Conservation (phyloP, 1,139 yeast genomes). For the Casaregolazyma suthepensis region DNA sequence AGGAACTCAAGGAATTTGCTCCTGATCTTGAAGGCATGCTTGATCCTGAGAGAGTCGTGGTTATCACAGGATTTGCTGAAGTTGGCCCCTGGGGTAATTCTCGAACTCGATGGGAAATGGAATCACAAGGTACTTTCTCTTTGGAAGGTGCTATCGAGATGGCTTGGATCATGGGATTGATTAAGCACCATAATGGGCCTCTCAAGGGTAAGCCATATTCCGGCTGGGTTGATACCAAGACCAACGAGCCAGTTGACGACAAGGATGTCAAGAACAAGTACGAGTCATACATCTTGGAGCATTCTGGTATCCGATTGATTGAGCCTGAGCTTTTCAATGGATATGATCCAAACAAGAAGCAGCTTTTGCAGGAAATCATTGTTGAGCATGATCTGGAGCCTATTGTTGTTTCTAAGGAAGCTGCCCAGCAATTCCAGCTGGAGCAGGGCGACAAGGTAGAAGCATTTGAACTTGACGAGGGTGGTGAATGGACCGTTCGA, state of each 20-base stretch:
- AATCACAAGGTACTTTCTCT: conserved; percentile 91
- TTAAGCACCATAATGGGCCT: conserved; percentile 88
- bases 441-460: conserved; percentile 95
- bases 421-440: conserved; percentile 88
- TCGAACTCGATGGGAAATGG: conserved; percentile 99
- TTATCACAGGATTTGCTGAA: conserved; percentile 95
- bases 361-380: conserved; percentile 88
- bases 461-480: conserved; percentile 77
- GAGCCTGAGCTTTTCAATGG: conserved; percentile 94
- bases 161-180: conserved; percentile 99
- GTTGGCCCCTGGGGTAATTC: conserved; percentile 99
- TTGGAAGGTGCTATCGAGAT: conserved; percentile 97
- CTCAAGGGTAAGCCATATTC: conserved; percentile 82
- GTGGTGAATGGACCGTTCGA: conserved; percentile 88
- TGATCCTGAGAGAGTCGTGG: conserved; percentile 86
- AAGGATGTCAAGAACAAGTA: conserved; percentile 87
- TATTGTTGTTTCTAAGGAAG: conserved; percentile 89
- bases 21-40: conserved; percentile 80
- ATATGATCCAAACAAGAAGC: conserved; percentile 90
- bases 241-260: conserved; percentile 89
- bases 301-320: conserved; percentile 91
- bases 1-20: conserved; percentile 62
- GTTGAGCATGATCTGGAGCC: conserved; percentile 95
- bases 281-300: conserved; percentile 81
- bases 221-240: conserved; percentile 97